Conservation (phyloP, 148 eudicot species). For the Rhododendron molle region DNA sequence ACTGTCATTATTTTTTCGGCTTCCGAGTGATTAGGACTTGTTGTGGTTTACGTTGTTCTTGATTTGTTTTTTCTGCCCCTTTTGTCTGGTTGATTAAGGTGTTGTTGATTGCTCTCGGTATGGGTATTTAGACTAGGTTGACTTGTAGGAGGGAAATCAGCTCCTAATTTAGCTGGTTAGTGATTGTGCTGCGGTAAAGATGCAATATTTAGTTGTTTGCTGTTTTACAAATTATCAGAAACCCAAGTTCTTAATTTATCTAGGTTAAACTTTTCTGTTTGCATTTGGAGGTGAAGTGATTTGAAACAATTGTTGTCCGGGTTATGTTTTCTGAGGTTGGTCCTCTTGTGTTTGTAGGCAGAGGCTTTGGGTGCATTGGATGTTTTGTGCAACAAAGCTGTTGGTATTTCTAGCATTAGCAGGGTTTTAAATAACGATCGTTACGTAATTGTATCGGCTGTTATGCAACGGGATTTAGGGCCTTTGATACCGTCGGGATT, state of each 20-base stretch:
- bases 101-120: background rate
- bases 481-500: background rate
- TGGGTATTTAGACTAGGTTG: slow-evolving; percentile 8
- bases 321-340: background rate
- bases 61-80: background rate
- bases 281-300: background rate
- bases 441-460: too few relatives aligned
- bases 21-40: background rate
- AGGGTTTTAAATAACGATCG: too few relatives aligned
- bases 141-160: background rate
- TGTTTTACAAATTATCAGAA: background rate
- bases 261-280: background rate
- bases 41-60: background rate
- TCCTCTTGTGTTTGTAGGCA: background rate
- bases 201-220: background rate
- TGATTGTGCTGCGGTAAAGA: background rate
- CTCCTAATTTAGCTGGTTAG: background rate
- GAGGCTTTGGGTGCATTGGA: slow-evolving; percentile 1
- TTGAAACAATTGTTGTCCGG: background rate
- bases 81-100: background rate
- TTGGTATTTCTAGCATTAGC: background rate
- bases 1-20: background rate
- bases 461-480: too few relatives aligned
- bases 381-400: background rate
- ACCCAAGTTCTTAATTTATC: too few relatives aligned